Percentiles rank a stretch among this genome's conserved stretches.
Conservation (phyloP, 2,329 filamentous ascomycete species). For the Lachnellula occidentalis region DNA sequence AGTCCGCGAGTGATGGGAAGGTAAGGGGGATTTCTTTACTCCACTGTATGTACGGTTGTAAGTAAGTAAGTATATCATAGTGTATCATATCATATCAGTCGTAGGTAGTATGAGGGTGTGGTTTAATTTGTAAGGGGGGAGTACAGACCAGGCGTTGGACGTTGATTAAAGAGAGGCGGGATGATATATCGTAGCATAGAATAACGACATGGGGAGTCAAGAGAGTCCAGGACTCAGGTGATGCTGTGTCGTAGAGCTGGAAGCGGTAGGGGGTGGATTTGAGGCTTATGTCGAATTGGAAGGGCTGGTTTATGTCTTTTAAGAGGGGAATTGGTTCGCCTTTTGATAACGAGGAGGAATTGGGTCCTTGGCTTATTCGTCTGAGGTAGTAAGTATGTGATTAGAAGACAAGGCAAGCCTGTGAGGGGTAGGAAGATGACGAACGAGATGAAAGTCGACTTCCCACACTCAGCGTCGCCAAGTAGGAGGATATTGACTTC, state of each 20-base stretch:
- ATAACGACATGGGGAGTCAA: conserved; percentile 53
- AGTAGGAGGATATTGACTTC: conserved; percentile 50
- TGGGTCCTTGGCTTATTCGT: conserved; percentile 44
- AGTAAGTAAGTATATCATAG: neutral
- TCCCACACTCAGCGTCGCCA: conserved; percentile 55
- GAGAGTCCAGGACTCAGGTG: conserved; percentile 53
- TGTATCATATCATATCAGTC: neutral
- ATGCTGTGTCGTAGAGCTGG: conserved; percentile 55
- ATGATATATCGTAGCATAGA: conserved; percentile 58
- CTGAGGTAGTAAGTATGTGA: conserved; percentile 32
- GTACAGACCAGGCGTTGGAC: conserved; percentile 48
- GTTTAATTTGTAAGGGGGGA: neutral
- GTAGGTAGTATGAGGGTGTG: neutral
- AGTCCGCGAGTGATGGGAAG: conserved; percentile 38
- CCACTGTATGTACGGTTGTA: conserved; percentile 41
- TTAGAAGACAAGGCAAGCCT: neutral
- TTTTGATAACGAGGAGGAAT: neutral
- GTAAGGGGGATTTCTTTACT: conserved; percentile 46
- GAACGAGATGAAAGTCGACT: conserved; percentile 57
- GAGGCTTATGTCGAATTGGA: conserved; percentile 49
- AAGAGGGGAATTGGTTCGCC: conserved; percentile 43
- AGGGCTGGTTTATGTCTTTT: conserved; percentile 55
- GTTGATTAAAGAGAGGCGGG: conserved; percentile 52
- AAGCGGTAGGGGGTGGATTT: conserved; percentile 44
- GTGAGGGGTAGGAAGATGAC: conserved; percentile 26